These are phyloP conservation scores for Echinochloa phyllopogon DNA, from an alignment of 176 grass and related monocot species.

Conservation along the genomic window DNA sequence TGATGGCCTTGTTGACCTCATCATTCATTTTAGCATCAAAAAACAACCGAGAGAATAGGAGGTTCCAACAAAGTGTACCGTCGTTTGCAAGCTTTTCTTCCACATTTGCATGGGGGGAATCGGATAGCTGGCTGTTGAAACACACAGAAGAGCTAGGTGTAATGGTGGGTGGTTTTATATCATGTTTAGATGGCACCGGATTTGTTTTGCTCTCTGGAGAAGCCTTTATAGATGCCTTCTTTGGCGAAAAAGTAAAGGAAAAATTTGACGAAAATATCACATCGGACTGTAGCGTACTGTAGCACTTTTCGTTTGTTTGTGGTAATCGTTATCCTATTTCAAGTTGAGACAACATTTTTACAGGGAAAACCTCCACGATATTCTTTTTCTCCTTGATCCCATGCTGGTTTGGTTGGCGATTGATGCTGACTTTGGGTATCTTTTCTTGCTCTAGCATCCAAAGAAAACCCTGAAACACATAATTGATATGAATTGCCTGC, in stretches of 20 bases:
- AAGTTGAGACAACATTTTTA: conserved; percentile 64
- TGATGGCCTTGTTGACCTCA: conserved; percentile 58
- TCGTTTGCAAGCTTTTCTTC: conserved; percentile 52
- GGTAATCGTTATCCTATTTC: too few species aligned
- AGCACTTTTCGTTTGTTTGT: too few species aligned
- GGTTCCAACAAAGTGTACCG: conserved; percentile 78
- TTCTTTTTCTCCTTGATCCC: conserved; percentile 49
- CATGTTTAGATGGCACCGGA: conserved; percentile 35
- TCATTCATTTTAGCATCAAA: conserved; percentile 75
- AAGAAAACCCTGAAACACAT: conserved; percentile 58
- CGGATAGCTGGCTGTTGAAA: conserved; percentile 29
- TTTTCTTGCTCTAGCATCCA: conserved; percentile 81
- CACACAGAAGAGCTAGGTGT: conserved; percentile 49
- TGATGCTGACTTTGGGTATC: conserved; percentile 51
- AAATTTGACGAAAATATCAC: too few species aligned
- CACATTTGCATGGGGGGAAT: conserved; percentile 23
- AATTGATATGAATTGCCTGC: background rate
- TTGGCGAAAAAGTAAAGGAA: too few species aligned
- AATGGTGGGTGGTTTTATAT: conserved; percentile 30
- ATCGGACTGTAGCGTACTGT: too few species aligned
- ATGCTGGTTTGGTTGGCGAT: conserved; percentile 43
- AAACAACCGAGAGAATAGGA: conserved; percentile 81
- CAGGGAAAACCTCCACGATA: conserved; percentile 68
- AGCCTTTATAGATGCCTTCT: conserved; percentile 59
- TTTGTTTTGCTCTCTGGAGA: conserved; percentile 46